Evolutionary conservation across 129 eudicot species (phyloP).

Genomic region (Chrysanthemum makinoi): DNA sequence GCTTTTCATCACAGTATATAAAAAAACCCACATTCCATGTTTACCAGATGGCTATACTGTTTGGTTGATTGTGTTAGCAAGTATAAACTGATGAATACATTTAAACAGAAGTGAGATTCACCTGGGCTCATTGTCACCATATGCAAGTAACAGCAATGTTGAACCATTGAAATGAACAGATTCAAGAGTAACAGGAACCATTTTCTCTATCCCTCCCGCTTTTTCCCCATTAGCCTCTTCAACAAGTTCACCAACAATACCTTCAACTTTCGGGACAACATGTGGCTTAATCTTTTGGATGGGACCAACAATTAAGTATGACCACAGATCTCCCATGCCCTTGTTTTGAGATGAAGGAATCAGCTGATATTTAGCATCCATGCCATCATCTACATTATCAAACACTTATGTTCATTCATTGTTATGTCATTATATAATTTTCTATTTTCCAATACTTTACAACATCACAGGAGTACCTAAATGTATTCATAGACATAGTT

Average conservation of each 20-base stretch:
- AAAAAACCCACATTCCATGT: no score
- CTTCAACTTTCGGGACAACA: conserved; percentile 57
- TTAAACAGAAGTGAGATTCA: conserved; percentile 24
- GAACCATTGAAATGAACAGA: conserved; percentile 81
- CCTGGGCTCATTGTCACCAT: conserved; percentile 98
- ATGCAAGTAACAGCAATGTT: conserved; percentile 83
- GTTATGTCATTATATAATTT: neutral
- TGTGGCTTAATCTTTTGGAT: conserved; percentile 58
- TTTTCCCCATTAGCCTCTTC: conserved; percentile 59
- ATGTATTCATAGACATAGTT: neutral
- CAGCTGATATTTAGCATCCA: conserved; percentile 30
- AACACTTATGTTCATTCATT: conserved; percentile 27
- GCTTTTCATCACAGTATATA: no score
- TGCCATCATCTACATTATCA: conserved; percentile 30
- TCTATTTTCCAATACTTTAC: conserved; percentile 15
- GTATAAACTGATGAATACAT: neutral
- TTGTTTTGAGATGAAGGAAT: conserved; percentile 23
- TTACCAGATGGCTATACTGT: no score
- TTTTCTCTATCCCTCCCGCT: conserved; percentile 47
- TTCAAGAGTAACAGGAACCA: conserved; percentile 71
- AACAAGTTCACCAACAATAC: conserved; percentile 66
- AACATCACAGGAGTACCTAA: conserved; percentile 25
- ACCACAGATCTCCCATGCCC: conserved; percentile 47
- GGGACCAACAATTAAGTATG: conserved; percentile 51
- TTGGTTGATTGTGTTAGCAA: conserved; percentile 9